Conservation (phyloP, 2,329 filamentous ascomycete species). For the Rhinocladiella mackenziei region DNA sequence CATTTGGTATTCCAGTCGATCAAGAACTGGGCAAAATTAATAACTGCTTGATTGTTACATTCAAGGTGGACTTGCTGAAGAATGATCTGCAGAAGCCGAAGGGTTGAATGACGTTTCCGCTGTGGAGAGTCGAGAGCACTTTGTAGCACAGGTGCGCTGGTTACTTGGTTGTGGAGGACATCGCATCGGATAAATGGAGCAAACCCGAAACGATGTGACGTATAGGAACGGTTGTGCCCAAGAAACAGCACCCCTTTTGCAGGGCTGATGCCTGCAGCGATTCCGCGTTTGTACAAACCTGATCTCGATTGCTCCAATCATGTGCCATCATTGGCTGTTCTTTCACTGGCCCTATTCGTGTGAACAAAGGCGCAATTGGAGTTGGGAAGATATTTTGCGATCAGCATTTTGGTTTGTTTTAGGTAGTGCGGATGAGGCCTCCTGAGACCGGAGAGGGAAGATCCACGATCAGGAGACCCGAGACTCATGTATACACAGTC, state of each 20-base stretch:
- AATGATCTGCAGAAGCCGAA: constrained; percentile 1
- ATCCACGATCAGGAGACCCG: constrained; percentile 7
- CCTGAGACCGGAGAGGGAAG: background rate
- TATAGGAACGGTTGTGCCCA: constrained; percentile 3
- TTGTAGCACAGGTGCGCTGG: constrained; percentile 6
- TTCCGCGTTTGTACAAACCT: background rate
- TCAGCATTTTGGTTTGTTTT: no score
- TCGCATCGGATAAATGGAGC: background rate
- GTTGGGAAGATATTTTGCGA: no score
- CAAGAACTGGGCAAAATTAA: constrained; percentile 7
- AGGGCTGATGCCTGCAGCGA: background rate
- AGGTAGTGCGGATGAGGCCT: no score
- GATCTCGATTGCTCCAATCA: background rate
- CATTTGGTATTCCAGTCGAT: constrained; percentile 8
- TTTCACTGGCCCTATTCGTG: no score
- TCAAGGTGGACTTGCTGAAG: background rate
- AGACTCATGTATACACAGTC: constrained; percentile 2
- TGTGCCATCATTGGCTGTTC: no score
- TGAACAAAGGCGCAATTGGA: no score
- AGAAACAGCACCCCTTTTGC: background rate
- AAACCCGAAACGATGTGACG: constrained; percentile 9
- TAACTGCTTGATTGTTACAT: background rate
- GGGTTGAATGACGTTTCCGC: constrained; percentile 10
- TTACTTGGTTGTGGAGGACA: constrained; percentile 1
- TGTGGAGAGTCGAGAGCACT: background rate